Evolutionary conservation across 768 basidiomycete genomes (phyloP).

Genomic region (Mycena chlorophos): DNA sequence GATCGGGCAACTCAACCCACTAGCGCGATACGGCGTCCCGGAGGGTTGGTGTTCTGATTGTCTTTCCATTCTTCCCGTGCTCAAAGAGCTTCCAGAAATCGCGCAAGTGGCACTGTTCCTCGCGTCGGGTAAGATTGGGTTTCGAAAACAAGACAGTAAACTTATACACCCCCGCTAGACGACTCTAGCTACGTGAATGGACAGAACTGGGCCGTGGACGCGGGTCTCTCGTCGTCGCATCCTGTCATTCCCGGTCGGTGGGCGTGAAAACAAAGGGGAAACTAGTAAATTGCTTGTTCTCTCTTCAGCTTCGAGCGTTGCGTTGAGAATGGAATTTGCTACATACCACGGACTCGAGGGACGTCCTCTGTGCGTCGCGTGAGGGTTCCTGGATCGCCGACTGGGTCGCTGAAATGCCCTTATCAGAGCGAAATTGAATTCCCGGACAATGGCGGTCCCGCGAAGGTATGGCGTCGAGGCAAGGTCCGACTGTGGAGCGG

Average conservation of each 20-base stretch:
- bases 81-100: slow-evolving; percentile 57
- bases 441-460: too few species aligned
- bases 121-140: slow-evolving; percentile 66
- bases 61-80: not conserved
- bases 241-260: slow-evolving; percentile 78
- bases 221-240: slow-evolving; percentile 77
- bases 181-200: slow-evolving; percentile 86
- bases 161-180: slow-evolving; percentile 45
- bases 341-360: too few species aligned
- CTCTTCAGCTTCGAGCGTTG: too few species aligned
- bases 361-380: too few species aligned
- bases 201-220: not conserved
- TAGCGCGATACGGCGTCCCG: slow-evolving; percentile 78
- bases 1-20: slow-evolving; percentile 66
- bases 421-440: too few species aligned
- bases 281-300: not conserved
- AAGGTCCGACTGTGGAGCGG: too few species aligned
- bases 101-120: slow-evolving; percentile 84
- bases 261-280: slow-evolving; percentile 38
- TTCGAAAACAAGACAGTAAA: not conserved
- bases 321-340: too few species aligned
- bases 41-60: slow-evolving; percentile 53
- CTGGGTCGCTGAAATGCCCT: too few species aligned
- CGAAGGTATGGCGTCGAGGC: too few species aligned
- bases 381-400: too few species aligned